Percentiles rank a stretch among this genome's conserved stretches.
phyloP scores from a whole-genome alignment of 768 basidiomycete genomes.

The Xerocomus brunneocitrinus region DNA sequence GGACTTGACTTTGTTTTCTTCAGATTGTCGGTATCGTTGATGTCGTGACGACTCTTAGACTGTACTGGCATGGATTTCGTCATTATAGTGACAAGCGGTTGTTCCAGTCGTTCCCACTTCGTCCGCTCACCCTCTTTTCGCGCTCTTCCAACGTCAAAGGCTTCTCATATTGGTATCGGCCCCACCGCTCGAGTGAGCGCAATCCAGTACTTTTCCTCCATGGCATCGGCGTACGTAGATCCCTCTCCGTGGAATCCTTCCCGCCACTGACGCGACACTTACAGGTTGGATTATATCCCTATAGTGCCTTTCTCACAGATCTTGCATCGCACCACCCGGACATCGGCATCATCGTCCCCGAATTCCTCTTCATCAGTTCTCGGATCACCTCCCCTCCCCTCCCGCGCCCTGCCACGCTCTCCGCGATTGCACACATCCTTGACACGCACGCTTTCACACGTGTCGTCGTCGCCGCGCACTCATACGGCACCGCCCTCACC shows the following conservation, averaged over 20 bases:
- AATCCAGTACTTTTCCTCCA: constrained; percentile 61
- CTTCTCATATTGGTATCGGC: constrained; percentile 45
- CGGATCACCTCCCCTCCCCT: constrained; percentile 55
- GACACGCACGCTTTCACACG: constrained; percentile 35
- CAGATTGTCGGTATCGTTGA: constrained; percentile 56
- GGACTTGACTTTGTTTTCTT: background rate
- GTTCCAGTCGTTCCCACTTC: constrained; percentile 49
- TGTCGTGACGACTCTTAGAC: constrained; percentile 35
- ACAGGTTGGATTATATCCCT: constrained; percentile 62
- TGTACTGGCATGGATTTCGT: constrained; percentile 45
- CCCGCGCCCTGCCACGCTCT: constrained; percentile 36
- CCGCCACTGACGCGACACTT: background rate
- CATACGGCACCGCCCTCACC: constrained; percentile 57
- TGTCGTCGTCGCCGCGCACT: constrained; percentile 51
- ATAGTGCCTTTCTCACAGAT: constrained; percentile 47
- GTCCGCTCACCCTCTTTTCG: constrained; percentile 45
- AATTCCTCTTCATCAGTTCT: constrained; percentile 56
- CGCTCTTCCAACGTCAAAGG: constrained; percentile 30
- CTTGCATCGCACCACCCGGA: constrained; percentile 42
- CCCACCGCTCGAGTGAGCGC: constrained; percentile 44
- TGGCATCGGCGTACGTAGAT: constrained; percentile 54
- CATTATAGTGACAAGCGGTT: constrained; percentile 42
- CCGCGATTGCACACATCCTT: constrained; percentile 43
- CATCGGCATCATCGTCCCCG: constrained; percentile 54
- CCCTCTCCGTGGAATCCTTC: background rate